Percentiles rank a stretch among this genome's conserved stretches.
These are phyloP conservation scores for Naganishia sp. DNA, from an alignment of 1,284 basidiomycete species.

Conservation along the genomic window DNA sequence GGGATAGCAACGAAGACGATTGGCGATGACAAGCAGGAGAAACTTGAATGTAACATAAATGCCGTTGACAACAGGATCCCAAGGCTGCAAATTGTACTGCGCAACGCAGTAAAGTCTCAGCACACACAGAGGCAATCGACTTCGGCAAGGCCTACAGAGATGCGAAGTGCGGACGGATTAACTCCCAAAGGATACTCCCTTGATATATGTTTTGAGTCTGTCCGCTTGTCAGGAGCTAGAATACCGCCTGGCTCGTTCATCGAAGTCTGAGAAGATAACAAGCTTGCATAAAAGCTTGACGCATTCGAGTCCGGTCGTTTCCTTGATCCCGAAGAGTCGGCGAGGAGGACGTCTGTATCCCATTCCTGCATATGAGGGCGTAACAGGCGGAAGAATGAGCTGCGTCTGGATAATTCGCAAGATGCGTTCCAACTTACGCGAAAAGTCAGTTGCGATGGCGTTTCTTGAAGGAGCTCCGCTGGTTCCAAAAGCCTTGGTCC, in stretches of 20 bases:
- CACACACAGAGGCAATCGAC: neutral
- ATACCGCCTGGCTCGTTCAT: neutral
- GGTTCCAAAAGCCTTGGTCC: neutral
- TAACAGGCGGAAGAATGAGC: neutral
- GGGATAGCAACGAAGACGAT: conserved; percentile 13
- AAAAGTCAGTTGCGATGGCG: neutral
- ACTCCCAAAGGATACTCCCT: neutral
- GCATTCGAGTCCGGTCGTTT: neutral
- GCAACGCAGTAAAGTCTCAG: neutral
- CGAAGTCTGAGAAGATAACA: neutral
- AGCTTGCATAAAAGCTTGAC: neutral
- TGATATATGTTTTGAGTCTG: neutral
- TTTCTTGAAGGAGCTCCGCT: neutral
- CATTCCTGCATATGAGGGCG: neutral
- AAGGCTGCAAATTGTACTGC: conserved; percentile 2
- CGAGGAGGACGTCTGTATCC: neutral
- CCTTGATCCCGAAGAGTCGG: no score
- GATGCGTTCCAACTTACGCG: neutral
- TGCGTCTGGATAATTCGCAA: neutral
- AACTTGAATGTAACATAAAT: conserved; percentile 20
- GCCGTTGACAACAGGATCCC: conserved; percentile 10
- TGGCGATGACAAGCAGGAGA: conserved; percentile 10
- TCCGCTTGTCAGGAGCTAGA: conserved; percentile 8
- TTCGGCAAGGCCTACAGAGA: neutral
- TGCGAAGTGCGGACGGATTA: conserved; percentile 6